Percentiles rank a stretch among this genome's conserved stretches.
These are phyloP conservation scores for Leccinum fallax DNA, from an alignment of 1,284 basidiomycete species.

Conservation along the genomic window DNA sequence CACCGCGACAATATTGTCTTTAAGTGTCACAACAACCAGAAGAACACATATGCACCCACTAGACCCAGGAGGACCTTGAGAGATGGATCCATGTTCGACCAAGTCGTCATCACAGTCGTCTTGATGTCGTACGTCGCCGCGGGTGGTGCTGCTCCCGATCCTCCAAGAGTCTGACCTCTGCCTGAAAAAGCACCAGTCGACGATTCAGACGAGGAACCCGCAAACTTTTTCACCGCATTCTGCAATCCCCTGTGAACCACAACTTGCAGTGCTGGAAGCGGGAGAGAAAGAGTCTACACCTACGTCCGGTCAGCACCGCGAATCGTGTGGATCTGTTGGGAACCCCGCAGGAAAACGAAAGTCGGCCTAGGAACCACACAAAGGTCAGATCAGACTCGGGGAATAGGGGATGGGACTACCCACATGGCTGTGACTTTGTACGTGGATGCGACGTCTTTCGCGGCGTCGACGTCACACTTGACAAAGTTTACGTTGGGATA, in stretches of 20 bases:
- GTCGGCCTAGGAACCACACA: constrained; percentile 61
- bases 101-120: constrained; percentile 35
- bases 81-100: constrained; percentile 61
- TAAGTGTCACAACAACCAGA: constrained; percentile 52
- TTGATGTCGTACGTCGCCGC: constrained; percentile 35
- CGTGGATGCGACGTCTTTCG: constrained; percentile 58
- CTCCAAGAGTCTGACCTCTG: constrained; percentile 69
- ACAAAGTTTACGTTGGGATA: constrained; percentile 72
- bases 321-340: constrained; percentile 65
- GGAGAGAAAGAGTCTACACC: constrained; percentile 24
- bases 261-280: constrained; percentile 4
- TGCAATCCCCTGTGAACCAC: constrained; percentile 53
- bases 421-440: constrained; percentile 72
- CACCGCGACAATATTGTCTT: not conserved
- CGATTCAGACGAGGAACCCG: constrained; percentile 38
- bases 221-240: constrained; percentile 54
- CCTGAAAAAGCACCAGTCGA: constrained; percentile 58
- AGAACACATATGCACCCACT: constrained; percentile 61
- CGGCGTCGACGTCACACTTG: constrained; percentile 79
- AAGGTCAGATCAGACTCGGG: not conserved
- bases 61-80: constrained; percentile 63
- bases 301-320: constrained; percentile 68
- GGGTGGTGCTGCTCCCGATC: constrained; percentile 30
- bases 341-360: constrained; percentile 74
- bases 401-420: constrained; percentile 21